Base-by-base conservation (phyloP, 148 eudicot species). In the Rhododendron kiyosumense region DNA sequence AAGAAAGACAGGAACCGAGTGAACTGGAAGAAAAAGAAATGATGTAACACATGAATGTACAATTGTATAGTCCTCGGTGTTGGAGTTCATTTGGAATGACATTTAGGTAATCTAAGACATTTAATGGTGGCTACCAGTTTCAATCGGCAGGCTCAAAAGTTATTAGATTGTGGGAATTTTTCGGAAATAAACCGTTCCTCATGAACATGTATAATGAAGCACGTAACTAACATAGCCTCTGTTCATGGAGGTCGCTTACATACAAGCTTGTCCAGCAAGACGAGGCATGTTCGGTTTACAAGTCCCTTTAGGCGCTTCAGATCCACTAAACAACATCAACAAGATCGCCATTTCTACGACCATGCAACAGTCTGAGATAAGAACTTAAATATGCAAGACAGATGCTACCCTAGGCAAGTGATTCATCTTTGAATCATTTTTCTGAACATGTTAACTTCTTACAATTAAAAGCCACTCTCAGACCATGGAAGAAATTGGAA, bases 401-500 rank as follows among this genome's bases (percentile, higher is more conserved):
- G 41, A 76, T 41, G 49, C 20, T 41, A 45, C 45, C 79, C 79
- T 76, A 38, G 79, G 11, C n/a, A 76, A 76, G 26, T 7, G 26
- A 76, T 76, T 76, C 48, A 38, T 38, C 48, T 41, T 22, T 77
- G 48, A 15, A 77, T 41, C 34, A 41, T 38, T 77, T 77, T 41
- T 77, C 26, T 77, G 79, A 18, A 77, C 38, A 41, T 7, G 46
- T 38, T 41, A 41, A 41, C 48, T 41, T 41, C 48, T 7, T 20
- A 41, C 48, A 15, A 38, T 41, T 77, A 38, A 77, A 77, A 41
- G 79, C 24, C 49, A 77, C 24, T 38, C 79, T 38, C 12, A 3
- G 41, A 77, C 28, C 79, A 77, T 77, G 79, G 7, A 77, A 77
- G 49, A 77, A 77, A 77, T 77, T 77, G 79, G 46, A 76, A 76